These are phyloP conservation scores for Penicillium sp. DNA, from an alignment of 2,329 filamentous ascomycete genomes.

Conservation along the genomic window DNA sequence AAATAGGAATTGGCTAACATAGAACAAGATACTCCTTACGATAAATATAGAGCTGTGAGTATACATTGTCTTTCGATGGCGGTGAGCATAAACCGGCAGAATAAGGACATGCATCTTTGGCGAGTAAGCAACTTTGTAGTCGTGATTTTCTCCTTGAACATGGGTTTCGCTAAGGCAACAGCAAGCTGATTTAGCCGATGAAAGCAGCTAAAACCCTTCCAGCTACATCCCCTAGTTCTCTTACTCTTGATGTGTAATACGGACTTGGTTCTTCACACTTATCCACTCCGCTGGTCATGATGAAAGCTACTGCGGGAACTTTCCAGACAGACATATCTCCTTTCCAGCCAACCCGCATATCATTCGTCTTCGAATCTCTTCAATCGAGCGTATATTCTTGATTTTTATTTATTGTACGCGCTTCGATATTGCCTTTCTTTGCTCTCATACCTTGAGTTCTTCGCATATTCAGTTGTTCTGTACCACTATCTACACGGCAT, in stretches of 20 bases:
- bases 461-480: constrained; percentile 10
- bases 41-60: neutral
- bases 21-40: neutral
- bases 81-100: constrained; percentile 4
- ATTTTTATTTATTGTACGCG: neutral
- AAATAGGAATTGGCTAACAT: neutral
- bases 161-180: constrained; percentile 12
- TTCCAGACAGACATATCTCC: constrained; percentile 29
- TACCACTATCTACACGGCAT: constrained; percentile 15
- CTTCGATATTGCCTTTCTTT: neutral
- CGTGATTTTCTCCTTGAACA: neutral
- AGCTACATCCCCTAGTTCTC: neutral
- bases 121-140: neutral
- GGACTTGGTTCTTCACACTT: constrained; percentile 15
- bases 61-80: neutral
- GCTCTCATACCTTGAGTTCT: neutral
- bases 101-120: constrained; percentile 1
- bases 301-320: constrained; percentile 34
- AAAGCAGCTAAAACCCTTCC: neutral
- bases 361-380: constrained; percentile 11
- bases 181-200: neutral
- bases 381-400: constrained; percentile 10
- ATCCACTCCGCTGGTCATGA: constrained; percentile 30
- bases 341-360: constrained; percentile 22
- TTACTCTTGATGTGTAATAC: constrained; percentile 4